Evolutionary conservation across 305 asterid genomes (phyloP).

Genomic region (Fraxinus greggii): DNA sequence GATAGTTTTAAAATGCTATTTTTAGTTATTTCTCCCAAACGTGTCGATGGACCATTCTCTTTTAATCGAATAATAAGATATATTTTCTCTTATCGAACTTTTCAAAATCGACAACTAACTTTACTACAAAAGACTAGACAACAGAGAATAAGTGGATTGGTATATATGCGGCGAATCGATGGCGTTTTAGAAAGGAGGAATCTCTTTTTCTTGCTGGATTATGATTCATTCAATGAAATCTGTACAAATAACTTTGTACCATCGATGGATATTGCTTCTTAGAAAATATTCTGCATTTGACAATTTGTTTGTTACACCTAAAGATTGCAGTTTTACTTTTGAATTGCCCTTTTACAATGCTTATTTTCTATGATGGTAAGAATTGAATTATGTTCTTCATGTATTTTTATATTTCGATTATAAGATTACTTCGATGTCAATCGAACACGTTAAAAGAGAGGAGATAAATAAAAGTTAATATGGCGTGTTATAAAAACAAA

Average conservation of each 20-base stretch:
- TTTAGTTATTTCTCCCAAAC: too few species aligned
- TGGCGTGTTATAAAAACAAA: too few species aligned
- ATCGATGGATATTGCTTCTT: slow-evolving; percentile 21
- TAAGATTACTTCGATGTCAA: too few species aligned
- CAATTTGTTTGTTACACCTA: neutral
- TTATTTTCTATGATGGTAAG: neutral
- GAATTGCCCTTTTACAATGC: neutral
- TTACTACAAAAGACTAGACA: neutral
- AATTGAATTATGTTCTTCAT: too few species aligned
- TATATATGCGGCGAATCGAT: slow-evolving; percentile 27
- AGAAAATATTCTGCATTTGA: slow-evolving; percentile 13
- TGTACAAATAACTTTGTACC: slow-evolving; percentile 21
- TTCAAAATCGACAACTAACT: neutral
- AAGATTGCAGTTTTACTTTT: neutral
- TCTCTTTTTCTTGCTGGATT: slow-evolving; percentile 21
- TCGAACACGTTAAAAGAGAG: too few species aligned
- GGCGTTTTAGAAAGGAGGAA: slow-evolving; percentile 21
- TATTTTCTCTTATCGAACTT: neutral
- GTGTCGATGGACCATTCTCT: neutral
- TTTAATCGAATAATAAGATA: too few species aligned
- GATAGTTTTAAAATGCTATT: too few species aligned
- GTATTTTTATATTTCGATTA: too few species aligned
- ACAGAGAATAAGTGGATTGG: neutral
- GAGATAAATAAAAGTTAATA: too few species aligned
- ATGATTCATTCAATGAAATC: slow-evolving; percentile 24